Evolutionary conservation across 2,329 filamentous ascomycete species (phyloP).

Genomic region (Arthrinium phaeospermum): DNA sequence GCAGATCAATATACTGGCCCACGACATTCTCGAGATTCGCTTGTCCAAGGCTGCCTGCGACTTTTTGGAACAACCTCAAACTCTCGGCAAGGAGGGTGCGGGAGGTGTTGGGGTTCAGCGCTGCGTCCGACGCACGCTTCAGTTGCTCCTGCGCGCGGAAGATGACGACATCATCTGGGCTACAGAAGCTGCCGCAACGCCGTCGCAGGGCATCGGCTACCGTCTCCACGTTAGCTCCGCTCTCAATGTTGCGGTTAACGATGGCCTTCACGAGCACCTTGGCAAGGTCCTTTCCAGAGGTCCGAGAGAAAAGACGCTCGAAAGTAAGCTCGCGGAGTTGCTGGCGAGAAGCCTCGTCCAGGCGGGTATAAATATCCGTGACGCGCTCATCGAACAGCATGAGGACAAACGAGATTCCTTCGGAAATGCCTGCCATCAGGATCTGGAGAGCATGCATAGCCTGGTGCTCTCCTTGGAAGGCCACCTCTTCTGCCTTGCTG

Average conservation of each 20-base stretch:
- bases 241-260: constrained; percentile 96
- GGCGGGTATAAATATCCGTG: constrained; percentile 80
- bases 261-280: constrained; percentile 97
- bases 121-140: constrained; percentile 83
- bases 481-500: constrained; percentile 88
- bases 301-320: constrained; percentile 82
- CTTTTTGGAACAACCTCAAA: constrained; percentile 84
- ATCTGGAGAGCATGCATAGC: constrained; percentile 85
- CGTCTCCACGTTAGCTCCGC: constrained; percentile 95
- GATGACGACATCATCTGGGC: constrained; percentile 93
- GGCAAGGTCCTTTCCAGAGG: constrained; percentile 83
- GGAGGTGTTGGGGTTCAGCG: constrained; percentile 75
- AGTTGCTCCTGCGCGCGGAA: constrained; percentile 98
- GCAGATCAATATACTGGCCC: constrained; percentile 77
- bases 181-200: constrained; percentile 96
- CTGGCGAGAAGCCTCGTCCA: constrained; percentile 73
- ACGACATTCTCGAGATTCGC: constrained; percentile 82
- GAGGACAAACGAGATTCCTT: constrained; percentile 94
- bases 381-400: constrained; percentile 95
- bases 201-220: constrained; percentile 93
- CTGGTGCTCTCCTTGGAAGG: constrained; percentile 91
- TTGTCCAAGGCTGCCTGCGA: constrained; percentile 80
- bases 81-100: constrained; percentile 87
- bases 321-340: constrained; percentile 81
- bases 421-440: constrained; percentile 87